Evolutionary conservation across 2,329 filamentous ascomycete species (phyloP).

Genomic region (Herpotrichia juniperi): DNA sequence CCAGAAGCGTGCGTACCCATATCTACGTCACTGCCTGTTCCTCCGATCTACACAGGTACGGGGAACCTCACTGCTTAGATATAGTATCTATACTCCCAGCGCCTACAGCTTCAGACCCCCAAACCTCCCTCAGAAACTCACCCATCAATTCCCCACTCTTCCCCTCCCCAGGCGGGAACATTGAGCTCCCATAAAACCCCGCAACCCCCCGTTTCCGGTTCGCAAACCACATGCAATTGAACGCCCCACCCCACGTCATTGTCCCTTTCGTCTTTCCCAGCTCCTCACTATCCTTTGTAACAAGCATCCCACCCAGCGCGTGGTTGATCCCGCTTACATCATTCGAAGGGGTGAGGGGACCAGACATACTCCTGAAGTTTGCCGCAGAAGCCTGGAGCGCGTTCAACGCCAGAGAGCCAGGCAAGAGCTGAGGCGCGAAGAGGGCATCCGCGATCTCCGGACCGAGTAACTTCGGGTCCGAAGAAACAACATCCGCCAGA

Average conservation of each 20-base stretch:
- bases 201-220: constrained; percentile 18
- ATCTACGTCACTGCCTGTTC: too few relatives aligned
- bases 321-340: constrained; percentile 12
- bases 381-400: constrained; percentile 3
- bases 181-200: constrained; percentile 17
- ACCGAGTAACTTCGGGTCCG: constrained; percentile 22
- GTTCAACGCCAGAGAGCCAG: neutral
- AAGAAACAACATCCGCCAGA: constrained; percentile 20
- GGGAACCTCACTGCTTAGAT: too few relatives aligned
- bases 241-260: constrained; percentile 23
- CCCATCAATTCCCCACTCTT: constrained; percentile 12
- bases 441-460: constrained; percentile 18
- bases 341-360: constrained; percentile 7
- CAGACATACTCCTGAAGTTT: constrained; percentile 16
- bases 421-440: constrained; percentile 12
- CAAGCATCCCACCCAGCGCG: constrained; percentile 16
- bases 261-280: constrained; percentile 18
- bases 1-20: too few relatives aligned
- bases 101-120: too few relatives aligned
- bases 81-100: too few relatives aligned
- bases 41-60: too few relatives aligned
- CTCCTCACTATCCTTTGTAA: constrained; percentile 13
- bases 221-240: constrained; percentile 22
- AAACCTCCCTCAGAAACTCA: constrained; percentile 18
- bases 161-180: constrained; percentile 19